Evolutionary conservation across 257 asterid genomes (phyloP).

Genomic region (Datura wrightii): DNA sequence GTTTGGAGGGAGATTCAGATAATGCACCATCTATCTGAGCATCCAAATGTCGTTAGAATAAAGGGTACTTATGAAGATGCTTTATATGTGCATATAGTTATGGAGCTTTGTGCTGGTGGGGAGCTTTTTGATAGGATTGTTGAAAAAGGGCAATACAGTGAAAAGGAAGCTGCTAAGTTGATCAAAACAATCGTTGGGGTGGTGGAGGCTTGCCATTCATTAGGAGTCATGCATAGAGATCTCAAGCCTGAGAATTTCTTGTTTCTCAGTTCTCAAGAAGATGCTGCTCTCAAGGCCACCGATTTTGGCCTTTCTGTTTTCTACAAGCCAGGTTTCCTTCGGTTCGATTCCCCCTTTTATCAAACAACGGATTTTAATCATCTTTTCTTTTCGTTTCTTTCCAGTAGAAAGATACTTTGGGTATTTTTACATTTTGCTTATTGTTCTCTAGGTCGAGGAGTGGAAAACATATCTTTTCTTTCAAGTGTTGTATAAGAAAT

Average conservation of each 20-base stretch:
- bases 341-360: neutral
- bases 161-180: slow-evolving; percentile 75
- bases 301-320: slow-evolving; percentile 93
- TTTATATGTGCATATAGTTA: slow-evolving; percentile 73
- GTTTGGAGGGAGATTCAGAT: slow-evolving; percentile 83
- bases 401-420: neutral
- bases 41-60: slow-evolving; percentile 77
- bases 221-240: slow-evolving; percentile 92
- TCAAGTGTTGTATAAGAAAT: neutral
- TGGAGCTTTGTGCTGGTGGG: slow-evolving; percentile 90
- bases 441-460: neutral
- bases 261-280: slow-evolving; percentile 69
- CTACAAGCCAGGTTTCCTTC: slow-evolving; percentile 77
- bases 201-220: slow-evolving; percentile 83
- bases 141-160: slow-evolving; percentile 82
- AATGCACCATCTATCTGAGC: slow-evolving; percentile 78
- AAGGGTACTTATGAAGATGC: slow-evolving; percentile 80
- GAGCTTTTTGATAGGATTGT: slow-evolving; percentile 92
- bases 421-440: neutral
- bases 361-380: neutral
- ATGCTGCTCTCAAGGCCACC: slow-evolving; percentile 86
- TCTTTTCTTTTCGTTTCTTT: neutral
- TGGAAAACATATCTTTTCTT: neutral
- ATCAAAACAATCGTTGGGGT: slow-evolving; percentile 81
- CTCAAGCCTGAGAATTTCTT: slow-evolving; percentile 94